phyloP scores from a whole-genome alignment of 108 stramenopile species.

The Schizochytrium sp. region DNA sequence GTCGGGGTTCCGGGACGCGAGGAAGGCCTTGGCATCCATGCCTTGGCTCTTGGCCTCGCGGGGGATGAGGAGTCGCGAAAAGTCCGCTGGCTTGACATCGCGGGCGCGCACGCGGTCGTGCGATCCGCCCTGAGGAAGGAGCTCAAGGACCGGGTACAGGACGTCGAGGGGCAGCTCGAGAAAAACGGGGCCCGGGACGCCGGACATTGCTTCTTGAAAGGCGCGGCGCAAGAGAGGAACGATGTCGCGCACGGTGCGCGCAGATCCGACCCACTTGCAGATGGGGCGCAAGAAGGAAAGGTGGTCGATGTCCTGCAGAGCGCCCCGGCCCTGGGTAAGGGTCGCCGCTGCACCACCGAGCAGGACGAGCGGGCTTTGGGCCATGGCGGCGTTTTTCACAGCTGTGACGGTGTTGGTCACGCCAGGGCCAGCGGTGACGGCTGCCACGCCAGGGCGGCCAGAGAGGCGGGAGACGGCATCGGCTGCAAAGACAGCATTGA shows the following conservation, averaged over 20 bases:
- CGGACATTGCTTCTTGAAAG: background rate
- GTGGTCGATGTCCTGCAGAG: conserved; percentile 12
- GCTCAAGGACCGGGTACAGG: background rate
- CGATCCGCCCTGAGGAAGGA: background rate
- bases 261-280: background rate
- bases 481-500: background rate
- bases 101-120: conserved; percentile 4
- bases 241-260: conserved; percentile 5
- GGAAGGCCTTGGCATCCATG: background rate
- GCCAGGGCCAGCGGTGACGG: conserved; percentile 6
- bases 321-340: background rate
- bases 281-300: background rate
- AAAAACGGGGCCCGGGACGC: background rate
- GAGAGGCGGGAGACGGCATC: background rate
- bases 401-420: conserved; percentile 13
- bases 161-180: conserved; percentile 11
- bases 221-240: background rate
- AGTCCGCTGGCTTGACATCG: background rate
- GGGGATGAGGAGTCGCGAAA: background rate
- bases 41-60: background rate
- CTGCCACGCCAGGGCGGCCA: background rate
- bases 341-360: background rate
- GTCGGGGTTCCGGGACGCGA: background rate
- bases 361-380: conserved; percentile 11
- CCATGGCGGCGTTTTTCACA: conserved; percentile 13